Evolutionary conservation across 2,329 filamentous ascomycete genomes (phyloP).

Genomic region (Cadophora sp.): DNA sequence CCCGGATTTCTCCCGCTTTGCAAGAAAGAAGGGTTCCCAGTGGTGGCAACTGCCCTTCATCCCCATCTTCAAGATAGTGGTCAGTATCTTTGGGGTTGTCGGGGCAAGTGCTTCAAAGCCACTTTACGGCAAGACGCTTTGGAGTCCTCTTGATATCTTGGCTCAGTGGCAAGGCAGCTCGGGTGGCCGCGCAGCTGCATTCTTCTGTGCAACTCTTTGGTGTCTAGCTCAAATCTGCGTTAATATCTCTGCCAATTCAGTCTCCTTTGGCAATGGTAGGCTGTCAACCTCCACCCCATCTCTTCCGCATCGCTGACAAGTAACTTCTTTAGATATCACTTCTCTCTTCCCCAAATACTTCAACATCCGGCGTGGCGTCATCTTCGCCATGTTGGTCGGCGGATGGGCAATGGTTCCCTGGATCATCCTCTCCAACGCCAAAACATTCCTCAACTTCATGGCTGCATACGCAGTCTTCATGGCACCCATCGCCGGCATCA

Average conservation of each 20-base stretch:
- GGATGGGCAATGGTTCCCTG: constrained; percentile 54
- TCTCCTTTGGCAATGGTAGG: constrained; percentile 38
- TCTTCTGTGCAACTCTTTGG: constrained; percentile 38
- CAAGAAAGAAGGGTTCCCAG: constrained; percentile 26
- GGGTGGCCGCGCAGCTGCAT: constrained; percentile 36
- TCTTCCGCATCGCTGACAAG: not conserved
- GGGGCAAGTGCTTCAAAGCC: constrained; percentile 35
- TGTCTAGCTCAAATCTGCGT: constrained; percentile 42
- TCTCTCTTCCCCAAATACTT: constrained; percentile 56
- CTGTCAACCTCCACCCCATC: not conserved
- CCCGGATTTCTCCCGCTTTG: constrained; percentile 40
- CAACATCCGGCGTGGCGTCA: constrained; percentile 54
- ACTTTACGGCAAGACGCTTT: constrained; percentile 36
- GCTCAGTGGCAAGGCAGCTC: constrained; percentile 38
- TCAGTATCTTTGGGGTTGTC: constrained; percentile 35
- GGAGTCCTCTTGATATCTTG: constrained; percentile 39
- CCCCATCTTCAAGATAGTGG: constrained; percentile 33
- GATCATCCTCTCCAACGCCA: constrained; percentile 49
- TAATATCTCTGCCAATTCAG: constrained; percentile 51
- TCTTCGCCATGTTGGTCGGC: constrained; percentile 51
- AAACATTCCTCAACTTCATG: constrained; percentile 42
- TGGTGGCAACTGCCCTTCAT: constrained; percentile 31
- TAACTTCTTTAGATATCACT: constrained; percentile 45
- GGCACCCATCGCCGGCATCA: constrained; percentile 46
- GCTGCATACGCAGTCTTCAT: constrained; percentile 45